Conservation (phyloP, 768 basidiomycete genomes). For the Leccinellum luteum region DNA sequence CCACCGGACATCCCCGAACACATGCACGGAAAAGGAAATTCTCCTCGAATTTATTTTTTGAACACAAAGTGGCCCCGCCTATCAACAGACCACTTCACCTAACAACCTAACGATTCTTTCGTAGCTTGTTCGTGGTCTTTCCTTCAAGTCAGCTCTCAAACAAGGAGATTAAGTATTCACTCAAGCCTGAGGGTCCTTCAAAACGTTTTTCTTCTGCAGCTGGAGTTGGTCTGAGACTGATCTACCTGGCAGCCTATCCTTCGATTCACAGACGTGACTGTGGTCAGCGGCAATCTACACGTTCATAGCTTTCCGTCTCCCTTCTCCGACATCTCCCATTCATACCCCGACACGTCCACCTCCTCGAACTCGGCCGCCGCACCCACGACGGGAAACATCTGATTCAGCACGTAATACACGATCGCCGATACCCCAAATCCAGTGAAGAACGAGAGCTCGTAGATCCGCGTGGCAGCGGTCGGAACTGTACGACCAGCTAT, state of each 20-base stretch:
- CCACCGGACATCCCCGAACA: constrained; percentile 21
- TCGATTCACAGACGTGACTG: background rate
- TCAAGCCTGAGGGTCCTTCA: too few relatives aligned
- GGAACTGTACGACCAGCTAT: constrained; percentile 60
- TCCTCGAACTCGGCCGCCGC: constrained; percentile 49
- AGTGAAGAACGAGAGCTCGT: constrained; percentile 81
- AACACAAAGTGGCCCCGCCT: too few relatives aligned
- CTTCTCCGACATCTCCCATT: background rate
- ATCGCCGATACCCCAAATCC: constrained; percentile 70
- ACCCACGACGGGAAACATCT: constrained; percentile 59
- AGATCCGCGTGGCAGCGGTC: constrained; percentile 67
- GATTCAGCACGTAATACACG: constrained; percentile 59
- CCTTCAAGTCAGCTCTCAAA: background rate
- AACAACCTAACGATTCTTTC: too few relatives aligned
- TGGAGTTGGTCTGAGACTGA: background rate
- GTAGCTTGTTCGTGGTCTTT: background rate
- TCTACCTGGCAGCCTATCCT: too few relatives aligned
- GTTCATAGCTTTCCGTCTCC: background rate
- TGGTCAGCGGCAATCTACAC: background rate
- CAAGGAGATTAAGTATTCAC: background rate
- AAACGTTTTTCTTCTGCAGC: too few relatives aligned
- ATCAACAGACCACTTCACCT: too few relatives aligned
- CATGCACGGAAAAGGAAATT: constrained; percentile 12
- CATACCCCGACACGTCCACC: constrained; percentile 46
- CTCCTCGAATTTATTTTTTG: background rate